phyloP scores from a whole-genome alignment of 768 basidiomycete species.

The Mycena maculata region DNA sequence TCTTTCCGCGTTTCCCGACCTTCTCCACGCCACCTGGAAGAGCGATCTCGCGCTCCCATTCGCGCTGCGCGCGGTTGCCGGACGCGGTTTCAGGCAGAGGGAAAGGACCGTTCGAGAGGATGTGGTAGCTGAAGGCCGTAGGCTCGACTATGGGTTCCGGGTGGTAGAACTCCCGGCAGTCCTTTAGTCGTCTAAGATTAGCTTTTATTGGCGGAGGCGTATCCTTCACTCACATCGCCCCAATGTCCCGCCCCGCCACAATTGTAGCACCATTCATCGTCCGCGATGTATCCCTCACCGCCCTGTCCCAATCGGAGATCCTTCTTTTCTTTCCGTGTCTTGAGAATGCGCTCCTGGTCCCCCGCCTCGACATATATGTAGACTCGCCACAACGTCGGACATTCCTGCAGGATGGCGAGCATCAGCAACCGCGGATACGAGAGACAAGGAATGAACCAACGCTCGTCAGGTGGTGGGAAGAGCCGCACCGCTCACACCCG shows the following conservation, averaged over 20 bases:
- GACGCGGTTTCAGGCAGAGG: constrained; percentile 52
- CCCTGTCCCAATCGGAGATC: constrained; percentile 69
- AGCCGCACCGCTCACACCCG: constrained; percentile 76
- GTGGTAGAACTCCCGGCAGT: constrained; percentile 63
- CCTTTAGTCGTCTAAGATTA: constrained; percentile 51
- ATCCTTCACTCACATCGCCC: constrained; percentile 71
- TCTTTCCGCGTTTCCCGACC: constrained; percentile 74
- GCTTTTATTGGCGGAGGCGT: background rate
- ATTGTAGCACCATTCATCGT: constrained; percentile 85
- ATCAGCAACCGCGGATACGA: background rate
- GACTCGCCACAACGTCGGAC: constrained; percentile 84
- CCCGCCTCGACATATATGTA: constrained; percentile 76
- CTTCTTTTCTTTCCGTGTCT: constrained; percentile 61
- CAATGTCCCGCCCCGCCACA: constrained; percentile 80
- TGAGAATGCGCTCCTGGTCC: constrained; percentile 58
- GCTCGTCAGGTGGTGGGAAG: constrained; percentile 69
- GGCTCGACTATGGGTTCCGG: constrained; percentile 59
- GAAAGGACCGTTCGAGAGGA: constrained; percentile 75
- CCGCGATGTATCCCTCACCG: constrained; percentile 82
- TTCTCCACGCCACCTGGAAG: constrained; percentile 61
- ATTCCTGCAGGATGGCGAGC: constrained; percentile 65
- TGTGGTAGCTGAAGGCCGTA: constrained; percentile 77
- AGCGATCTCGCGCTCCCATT: constrained; percentile 55
- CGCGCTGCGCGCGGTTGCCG: constrained; percentile 51
- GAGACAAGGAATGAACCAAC: constrained; percentile 50